Evolutionary conservation across 139 green algal genomes (phyloP), one percentile per base, ranked within the genome.

Genomic region (Coccomyxa sp.): DNA sequence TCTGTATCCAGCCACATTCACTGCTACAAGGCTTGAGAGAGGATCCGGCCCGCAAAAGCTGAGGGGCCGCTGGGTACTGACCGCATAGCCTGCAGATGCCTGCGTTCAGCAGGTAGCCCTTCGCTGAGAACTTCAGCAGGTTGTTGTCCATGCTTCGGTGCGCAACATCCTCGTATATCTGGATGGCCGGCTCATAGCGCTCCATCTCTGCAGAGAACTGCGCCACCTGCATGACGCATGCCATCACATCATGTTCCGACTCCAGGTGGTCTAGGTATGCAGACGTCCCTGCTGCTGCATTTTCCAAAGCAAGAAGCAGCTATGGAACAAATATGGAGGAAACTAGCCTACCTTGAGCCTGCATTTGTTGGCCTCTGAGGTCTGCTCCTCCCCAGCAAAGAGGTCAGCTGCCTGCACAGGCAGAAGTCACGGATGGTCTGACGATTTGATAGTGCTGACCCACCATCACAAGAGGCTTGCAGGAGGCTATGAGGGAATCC

Each of bases 91-190:
- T 83, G 88, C 96, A 99, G 78, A 99, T 90, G 68, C 94, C 95
- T 0, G 96, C 93, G 74, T 94, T 91, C 38, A 99, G 88, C 55
- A 99, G 88, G 88, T 99, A 94, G 50, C 92, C 92, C 78, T 97
- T 97, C 8, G 91, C 93, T 55, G 85, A 93, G 89, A 92, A 98
- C 82, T 94, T 95, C 34, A 99, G 91, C 73, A 99, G 90, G 88
- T 99, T 98, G 90, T 97, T 98, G 64, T 97, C 93, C 68, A 96
- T 78, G 29, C 86, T 86, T 0, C 82, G 73, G 9, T 81, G 77
- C 2, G 91, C 94, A 37, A 95, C 86, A 24, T 88, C 83, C 82
- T 97, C 94, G 69, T 91, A 98, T 7, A 95, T 90, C 70, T 91
- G 83, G 7, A 92, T 81, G 0, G 89, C 87, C 34, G 79, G 55